Base-by-base conservation (phyloP, 2,329 filamentous ascomycete species). In the Alternaria incomplexa region DNA sequence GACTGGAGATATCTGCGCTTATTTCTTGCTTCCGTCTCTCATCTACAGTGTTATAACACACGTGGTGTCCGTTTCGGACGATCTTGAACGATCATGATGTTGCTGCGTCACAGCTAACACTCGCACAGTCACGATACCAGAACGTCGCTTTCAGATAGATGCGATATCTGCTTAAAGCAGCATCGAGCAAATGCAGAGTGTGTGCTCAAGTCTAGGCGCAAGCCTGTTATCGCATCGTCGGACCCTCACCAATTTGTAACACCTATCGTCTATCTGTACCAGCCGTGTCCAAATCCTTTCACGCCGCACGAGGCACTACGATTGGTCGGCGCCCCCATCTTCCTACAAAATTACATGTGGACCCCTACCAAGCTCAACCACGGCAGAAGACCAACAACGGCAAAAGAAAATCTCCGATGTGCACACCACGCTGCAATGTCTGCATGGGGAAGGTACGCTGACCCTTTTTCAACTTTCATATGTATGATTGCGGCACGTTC, bases 291-390 rank as follows among this genome's bases (percentile, higher is more conserved):
- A 40, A 40, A 17, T 17, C 30, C 48, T 23, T 32, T 13, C 48
- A 52, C 9, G 48, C 28, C 30, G 13, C 48, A 40, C 48, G 15
- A 36, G 48, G 32, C 28, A 30, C 28, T 36, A 30, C 13, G 12
- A 52, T 36, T 52, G 48, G 48, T 32, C 20, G 22, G 13, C 15
- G 20, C 48, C 48, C 48, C 48, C 48, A 52, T 52, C 20, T 25
- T 40, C 48, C 48, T 52, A 52, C 30, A 25, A 40, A 40, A 52
- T 52, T 52, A 52, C 48, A 52, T 52, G 48, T 52, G 48, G 48
- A 52, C 48, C 48, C 48, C 48, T 30, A 52, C 48, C 28, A 52
- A 23, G 23, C 48, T 22, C 48, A 36, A 52, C 30, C 48, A 52
- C 8, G 48, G 30, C 48, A 52, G n/a, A 52, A 36, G 48, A 52